phyloP scores from a whole-genome alignment of 2,329 filamentous ascomycete genomes.

The Neoscytalidium dimidiatum region DNA sequence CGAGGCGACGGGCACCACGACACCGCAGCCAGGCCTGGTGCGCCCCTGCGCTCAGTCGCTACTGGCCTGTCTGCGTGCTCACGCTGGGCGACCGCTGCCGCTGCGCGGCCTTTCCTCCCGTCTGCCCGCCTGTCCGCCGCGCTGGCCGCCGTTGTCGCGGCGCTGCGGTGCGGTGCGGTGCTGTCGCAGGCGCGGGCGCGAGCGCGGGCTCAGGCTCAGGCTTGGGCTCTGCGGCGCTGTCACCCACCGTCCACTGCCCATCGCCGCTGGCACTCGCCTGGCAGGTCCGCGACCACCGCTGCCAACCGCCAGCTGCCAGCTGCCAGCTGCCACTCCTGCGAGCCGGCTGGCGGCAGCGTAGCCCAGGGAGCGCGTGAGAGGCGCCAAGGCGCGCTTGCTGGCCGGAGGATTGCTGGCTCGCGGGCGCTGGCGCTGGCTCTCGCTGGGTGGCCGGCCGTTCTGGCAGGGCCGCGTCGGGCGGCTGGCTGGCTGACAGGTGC shows the following conservation, averaged over 20 bases:
- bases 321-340: not conserved
- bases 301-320: not conserved
- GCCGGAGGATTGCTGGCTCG: not conserved
- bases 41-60: not conserved
- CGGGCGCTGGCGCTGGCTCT: not conserved
- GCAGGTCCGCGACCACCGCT: not conserved
- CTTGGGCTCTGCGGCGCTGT: no score
- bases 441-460: not conserved
- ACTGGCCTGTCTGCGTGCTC: not conserved
- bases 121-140: no score
- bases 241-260: no score
- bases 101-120: no score
- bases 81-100: no score
- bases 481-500: constrained; percentile 2
- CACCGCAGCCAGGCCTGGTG: not conserved
- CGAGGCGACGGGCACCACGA: not conserved
- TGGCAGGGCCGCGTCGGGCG: not conserved
- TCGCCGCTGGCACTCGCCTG: no score
- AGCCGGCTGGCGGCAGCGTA: not conserved
- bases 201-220: no score
- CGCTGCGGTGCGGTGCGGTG: no score
- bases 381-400: not conserved
- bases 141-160: no score
- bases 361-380: not conserved
- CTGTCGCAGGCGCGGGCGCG: no score